These are phyloP conservation scores for Solioccasus polychromus DNA, from an alignment of 768 basidiomycete species.

Conservation along the genomic window DNA sequence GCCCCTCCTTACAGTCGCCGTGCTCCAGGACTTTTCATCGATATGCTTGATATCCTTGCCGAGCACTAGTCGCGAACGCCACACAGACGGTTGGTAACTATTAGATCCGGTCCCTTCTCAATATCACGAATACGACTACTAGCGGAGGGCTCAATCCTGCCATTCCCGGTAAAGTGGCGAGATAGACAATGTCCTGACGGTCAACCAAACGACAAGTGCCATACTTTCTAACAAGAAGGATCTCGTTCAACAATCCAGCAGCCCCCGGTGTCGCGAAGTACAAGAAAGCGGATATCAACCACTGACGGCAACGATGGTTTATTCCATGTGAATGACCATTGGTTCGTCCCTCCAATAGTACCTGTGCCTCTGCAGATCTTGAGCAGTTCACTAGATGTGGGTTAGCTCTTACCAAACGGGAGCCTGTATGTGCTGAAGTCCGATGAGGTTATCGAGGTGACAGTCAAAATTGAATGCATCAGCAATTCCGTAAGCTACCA, in stretches of 20 bases:
- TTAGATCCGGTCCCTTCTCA: conserved; percentile 47
- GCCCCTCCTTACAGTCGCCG: too few relatives aligned
- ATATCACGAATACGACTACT: conserved; percentile 18
- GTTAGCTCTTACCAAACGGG: conserved; percentile 23
- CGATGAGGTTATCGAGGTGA: conserved; percentile 30
- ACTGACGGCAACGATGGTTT: conserved; percentile 5
- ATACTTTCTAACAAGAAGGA: conserved; percentile 32
- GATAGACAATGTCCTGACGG: conserved; percentile 36
- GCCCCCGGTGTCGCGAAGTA: conserved; percentile 37
- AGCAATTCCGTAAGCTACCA: conserved; percentile 24
- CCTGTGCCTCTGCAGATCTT: conserved; percentile 46
- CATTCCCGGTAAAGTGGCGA: conserved; percentile 51
- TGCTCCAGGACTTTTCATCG: conserved; percentile 41
- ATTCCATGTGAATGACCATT: conserved; percentile 13
- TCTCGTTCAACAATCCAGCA: conserved; percentile 24
- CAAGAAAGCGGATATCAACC: conserved; percentile 41
- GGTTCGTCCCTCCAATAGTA: conserved; percentile 29
- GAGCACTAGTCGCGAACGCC: conserved; percentile 43
- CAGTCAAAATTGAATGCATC: conserved; percentile 4
- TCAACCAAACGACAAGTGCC: conserved; percentile 21
- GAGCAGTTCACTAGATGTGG: conserved; percentile 36
- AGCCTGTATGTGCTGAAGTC: conserved; percentile 22
- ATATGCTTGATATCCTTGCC: conserved; percentile 31
- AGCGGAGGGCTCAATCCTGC: conserved; percentile 52
- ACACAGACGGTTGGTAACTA: conserved; percentile 48